phyloP scores from a whole-genome alignment of 1,139 yeast genomes.

The Kluyveromyces marxianus region DNA sequence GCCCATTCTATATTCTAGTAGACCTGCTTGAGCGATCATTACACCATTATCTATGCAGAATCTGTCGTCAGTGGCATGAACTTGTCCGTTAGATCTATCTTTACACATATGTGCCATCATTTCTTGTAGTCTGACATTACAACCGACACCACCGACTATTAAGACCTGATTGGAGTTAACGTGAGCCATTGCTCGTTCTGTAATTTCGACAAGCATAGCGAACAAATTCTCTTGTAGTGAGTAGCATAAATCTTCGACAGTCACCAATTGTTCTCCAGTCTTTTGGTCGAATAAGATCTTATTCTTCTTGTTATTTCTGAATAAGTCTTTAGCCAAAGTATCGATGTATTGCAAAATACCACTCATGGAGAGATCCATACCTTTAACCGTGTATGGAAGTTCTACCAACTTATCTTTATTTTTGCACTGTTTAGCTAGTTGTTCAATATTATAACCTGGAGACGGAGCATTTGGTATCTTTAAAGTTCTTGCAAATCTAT shows the following conservation, averaged over 20 bases:
- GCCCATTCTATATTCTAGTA: constrained; percentile 80
- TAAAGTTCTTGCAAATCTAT: constrained; percentile 87
- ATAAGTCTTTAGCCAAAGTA: constrained; percentile 63
- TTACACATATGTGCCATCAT: constrained; percentile 95
- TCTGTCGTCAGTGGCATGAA: constrained; percentile 92
- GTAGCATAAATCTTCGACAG: constrained; percentile 84
- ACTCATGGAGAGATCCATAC: constrained; percentile 96
- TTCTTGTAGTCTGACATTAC: constrained; percentile 81
- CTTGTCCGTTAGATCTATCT: constrained; percentile 72
- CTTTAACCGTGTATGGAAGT: constrained; percentile 92
- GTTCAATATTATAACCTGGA: constrained; percentile 97
- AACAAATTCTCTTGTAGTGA: constrained; percentile 87
- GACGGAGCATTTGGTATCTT: constrained; percentile 88
- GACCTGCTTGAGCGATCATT: constrained; percentile 98
- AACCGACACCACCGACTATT: constrained; percentile 97
- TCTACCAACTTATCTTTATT: constrained; percentile 51
- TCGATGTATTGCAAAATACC: constrained; percentile 88
- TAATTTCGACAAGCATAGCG: constrained; percentile 95
- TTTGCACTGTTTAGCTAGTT: constrained; percentile 63
- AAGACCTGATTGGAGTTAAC: constrained; percentile 83
- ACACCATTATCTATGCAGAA: constrained; percentile 97
- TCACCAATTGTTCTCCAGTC: constrained; percentile 46
- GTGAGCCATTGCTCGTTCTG: constrained; percentile 98
- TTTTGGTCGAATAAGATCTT: constrained; percentile 42
- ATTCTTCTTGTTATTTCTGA: constrained; percentile 44